A percentile compares a stretch with the other conserved stretches of the same genome.
Conservation (phyloP, 2,329 filamentous ascomycete genomes). For the Talaromyces pinophilus region DNA sequence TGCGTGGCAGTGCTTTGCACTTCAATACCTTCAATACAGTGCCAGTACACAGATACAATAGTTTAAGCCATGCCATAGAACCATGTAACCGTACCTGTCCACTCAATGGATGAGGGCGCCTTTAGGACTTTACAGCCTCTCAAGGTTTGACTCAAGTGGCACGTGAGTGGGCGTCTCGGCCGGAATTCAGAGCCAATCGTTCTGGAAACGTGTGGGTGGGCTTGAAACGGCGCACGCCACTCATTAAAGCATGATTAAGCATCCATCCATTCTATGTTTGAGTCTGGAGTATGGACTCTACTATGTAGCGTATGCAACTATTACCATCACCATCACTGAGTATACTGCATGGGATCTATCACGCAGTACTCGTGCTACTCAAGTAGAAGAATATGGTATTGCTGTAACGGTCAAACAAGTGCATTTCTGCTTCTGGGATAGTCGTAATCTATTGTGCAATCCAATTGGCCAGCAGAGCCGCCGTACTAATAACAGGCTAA, state of each 20-base stretch:
- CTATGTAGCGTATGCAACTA: too few relatives aligned
- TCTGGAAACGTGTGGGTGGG: neutral
- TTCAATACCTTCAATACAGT: neutral
- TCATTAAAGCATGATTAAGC: neutral
- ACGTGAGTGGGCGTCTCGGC: neutral
- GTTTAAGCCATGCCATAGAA: neutral
- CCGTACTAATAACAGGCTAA: neutral
- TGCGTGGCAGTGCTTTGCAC: conserved; percentile 3
- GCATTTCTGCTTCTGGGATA: neutral
- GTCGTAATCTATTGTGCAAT: neutral
- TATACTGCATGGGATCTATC: neutral
- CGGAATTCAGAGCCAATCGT: neutral
- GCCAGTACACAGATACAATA: neutral
- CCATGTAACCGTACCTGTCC: neutral
- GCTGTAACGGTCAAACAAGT: neutral
- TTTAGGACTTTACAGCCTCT: too few relatives aligned
- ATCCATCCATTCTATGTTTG: neutral
- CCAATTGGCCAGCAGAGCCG: neutral
- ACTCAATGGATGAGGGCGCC: neutral
- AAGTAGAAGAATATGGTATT: neutral
- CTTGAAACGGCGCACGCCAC: conserved; percentile 3
- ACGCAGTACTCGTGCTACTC: neutral
- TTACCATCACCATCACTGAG: neutral
- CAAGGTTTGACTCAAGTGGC: neutral
- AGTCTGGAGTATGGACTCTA: too few relatives aligned